Evolutionary conservation across 176 grass and related monocot species (phyloP).

Genomic region (Carex littledalei): DNA sequence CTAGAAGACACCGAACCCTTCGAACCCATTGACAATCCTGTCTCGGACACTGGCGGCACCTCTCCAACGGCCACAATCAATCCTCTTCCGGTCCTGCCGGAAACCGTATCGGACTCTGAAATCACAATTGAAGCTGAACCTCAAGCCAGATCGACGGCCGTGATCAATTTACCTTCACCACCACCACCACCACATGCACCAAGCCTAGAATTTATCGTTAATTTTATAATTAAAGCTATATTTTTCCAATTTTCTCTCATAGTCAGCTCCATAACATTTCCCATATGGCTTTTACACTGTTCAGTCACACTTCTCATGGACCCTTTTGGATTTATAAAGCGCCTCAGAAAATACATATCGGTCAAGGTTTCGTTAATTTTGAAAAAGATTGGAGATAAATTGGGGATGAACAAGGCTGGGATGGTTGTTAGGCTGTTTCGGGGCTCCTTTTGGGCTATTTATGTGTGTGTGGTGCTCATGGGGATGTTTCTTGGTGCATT

Average conservation of each 20-base stretch:
- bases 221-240: conserved; percentile 56
- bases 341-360: conserved; percentile 20
- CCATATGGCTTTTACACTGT: conserved; percentile 55
- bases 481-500: conserved; percentile 57
- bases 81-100: neutral
- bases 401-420: conserved; percentile 28
- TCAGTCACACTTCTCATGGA: conserved; percentile 48
- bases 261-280: conserved; percentile 40
- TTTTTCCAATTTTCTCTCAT: conserved; percentile 57
- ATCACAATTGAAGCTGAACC: neutral
- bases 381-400: conserved; percentile 29
- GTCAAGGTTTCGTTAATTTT: conserved; percentile 10
- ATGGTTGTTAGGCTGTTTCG: conserved; percentile 41
- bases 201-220: conserved; percentile 30
- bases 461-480: conserved; percentile 50
- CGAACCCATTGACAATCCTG: neutral
- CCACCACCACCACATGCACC: neutral
- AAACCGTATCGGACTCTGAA: neutral
- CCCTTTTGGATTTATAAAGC: conserved; percentile 38
- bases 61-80: neutral
- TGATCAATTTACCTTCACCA: neutral
- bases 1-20: neutral
- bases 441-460: conserved; percentile 69
- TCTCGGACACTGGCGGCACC: neutral
- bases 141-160: neutral